Conservation (phyloP, 2,329 filamentous ascomycete species). For the Exophiala sideris region DNA sequence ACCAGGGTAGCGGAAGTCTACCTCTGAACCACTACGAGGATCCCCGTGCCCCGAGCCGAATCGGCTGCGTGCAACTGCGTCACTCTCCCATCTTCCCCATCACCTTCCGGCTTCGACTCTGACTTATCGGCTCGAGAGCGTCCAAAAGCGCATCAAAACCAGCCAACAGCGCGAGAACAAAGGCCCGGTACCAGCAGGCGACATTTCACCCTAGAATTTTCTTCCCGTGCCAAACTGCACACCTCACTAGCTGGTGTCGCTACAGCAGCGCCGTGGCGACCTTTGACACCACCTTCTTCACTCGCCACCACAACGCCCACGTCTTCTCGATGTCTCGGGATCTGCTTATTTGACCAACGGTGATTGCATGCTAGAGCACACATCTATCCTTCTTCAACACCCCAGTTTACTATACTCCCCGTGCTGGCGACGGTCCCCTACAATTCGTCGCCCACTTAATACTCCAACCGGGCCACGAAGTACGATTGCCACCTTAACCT, state of each 20-base stretch:
- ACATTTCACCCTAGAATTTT: no score
- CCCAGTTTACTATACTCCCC: not conserved
- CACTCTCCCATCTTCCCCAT: slow-evolving; percentile 3
- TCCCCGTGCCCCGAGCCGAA: slow-evolving; percentile 2
- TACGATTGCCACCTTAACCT: no score
- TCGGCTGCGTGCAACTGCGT: slow-evolving; percentile 12
- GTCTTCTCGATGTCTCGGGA: not conserved
- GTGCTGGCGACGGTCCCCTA: not conserved
- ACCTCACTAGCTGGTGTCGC: not conserved
- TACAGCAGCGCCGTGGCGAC: not conserved
- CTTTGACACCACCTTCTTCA: slow-evolving; percentile 2
- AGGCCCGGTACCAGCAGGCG: no score
- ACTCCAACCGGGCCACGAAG: no score
- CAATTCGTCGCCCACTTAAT: not conserved
- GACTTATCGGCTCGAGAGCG: no score
- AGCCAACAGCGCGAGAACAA: no score
- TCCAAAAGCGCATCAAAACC: not conserved
- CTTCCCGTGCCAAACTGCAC: no score
- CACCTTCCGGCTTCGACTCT: not conserved
- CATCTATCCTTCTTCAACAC: slow-evolving; percentile 4
- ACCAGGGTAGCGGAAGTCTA: not conserved
- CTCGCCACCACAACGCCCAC: not conserved
- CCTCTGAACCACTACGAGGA: not conserved
- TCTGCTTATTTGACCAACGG: slow-evolving; percentile 8
- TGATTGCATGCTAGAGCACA: slow-evolving; percentile 9